Percentiles rank a stretch among this genome's conserved stretches.
These are phyloP conservation scores for Prunus padus DNA, from an alignment of 306 rosid genomes.

Conservation along the genomic window DNA sequence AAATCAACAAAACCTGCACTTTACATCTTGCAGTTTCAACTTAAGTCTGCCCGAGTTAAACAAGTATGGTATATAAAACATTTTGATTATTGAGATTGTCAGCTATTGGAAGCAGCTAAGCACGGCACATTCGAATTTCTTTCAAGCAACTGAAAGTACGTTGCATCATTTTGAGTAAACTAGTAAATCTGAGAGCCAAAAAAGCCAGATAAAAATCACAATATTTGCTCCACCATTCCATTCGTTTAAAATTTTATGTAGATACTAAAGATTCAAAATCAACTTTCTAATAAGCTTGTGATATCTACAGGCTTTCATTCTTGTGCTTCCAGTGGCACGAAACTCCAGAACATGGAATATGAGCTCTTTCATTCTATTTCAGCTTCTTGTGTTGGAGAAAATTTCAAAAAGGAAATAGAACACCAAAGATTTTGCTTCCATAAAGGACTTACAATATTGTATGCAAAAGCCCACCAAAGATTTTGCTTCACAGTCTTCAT, in stretches of 20 bases:
- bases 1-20: not conserved
- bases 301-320: not conserved
- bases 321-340: not conserved
- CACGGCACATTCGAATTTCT: not conserved
- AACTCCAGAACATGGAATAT: not conserved
- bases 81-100: not conserved
- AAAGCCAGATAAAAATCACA: not conserved
- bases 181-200: not conserved
- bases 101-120: not conserved
- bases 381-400: not conserved
- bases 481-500: slow-evolving; percentile 94
- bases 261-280: not conserved
- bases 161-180: not conserved
- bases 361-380: not conserved
- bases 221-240: not conserved
- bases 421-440: too few species aligned
- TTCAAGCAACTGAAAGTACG: not conserved
- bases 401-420: not conserved
- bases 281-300: not conserved
- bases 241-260: not conserved
- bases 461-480: slow-evolving; percentile 97
- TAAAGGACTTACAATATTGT: slow-evolving; percentile 76
- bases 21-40: not conserved
- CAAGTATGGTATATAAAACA: too few species aligned
- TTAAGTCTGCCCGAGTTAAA: not conserved